Conservation (phyloP, 2,329 filamentous ascomycete species). For the Fonsecaea monophora region DNA sequence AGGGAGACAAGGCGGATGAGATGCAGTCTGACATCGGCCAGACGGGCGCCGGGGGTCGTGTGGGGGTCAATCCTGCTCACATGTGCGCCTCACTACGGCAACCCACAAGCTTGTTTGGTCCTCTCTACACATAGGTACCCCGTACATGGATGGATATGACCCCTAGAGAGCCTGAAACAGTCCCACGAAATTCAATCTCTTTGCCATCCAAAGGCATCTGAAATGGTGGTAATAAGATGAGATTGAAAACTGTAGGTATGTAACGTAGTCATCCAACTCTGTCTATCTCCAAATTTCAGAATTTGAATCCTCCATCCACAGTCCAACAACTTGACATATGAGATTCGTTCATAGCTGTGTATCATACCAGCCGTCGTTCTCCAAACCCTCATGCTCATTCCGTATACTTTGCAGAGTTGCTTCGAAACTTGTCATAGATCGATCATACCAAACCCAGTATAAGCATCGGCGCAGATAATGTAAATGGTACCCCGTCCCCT, state of each 20-base stretch:
- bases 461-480: not conserved
- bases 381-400: not conserved
- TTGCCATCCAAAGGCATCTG: not conserved
- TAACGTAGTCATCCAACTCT: not conserved
- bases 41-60: slow-evolving; percentile 10
- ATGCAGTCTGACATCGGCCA: slow-evolving; percentile 16
- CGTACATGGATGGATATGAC: not conserved
- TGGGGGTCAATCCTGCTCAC: slow-evolving; percentile 6
- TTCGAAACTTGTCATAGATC: not conserved
- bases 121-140: not conserved
- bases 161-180: not conserved
- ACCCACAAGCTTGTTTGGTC: not conserved
- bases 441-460: not conserved
- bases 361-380: not conserved
- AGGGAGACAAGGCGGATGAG: slow-evolving; percentile 6
- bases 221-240: not conserved
- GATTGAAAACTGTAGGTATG: not conserved
- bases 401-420: not conserved
- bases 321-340: slow-evolving; percentile 3
- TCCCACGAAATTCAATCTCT: not conserved
- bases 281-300: slow-evolving; percentile 3
- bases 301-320: not conserved
- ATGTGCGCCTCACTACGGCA: slow-evolving; percentile 8
- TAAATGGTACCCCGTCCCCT: not conserved
- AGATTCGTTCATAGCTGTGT: slow-evolving; percentile 10